Percentiles rank a stretch among this genome's conserved stretches.
Evolutionary conservation across 805 yeast genomes (phyloP).

Genomic region (Teunomyces tritomae): DNA sequence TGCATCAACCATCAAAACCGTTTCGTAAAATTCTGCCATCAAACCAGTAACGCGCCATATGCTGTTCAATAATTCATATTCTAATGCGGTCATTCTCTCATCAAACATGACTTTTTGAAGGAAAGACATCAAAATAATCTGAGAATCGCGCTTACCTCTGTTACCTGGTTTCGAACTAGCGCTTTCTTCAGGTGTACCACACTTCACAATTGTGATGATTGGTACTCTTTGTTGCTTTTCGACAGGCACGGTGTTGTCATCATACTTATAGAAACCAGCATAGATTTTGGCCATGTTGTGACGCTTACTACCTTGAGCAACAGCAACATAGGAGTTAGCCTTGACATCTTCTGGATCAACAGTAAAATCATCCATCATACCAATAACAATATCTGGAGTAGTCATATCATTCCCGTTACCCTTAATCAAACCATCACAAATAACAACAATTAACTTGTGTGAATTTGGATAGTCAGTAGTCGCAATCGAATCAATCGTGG

Average conservation of each 20-base stretch:
- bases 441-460: conserved; percentile 78
- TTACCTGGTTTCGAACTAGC: conserved; percentile 74
- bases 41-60: conserved; percentile 85
- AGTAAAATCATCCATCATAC: conserved; percentile 75
- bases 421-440: conserved; percentile 92
- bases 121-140: conserved; percentile 85
- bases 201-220: conserved; percentile 71
- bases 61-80: conserved; percentile 68
- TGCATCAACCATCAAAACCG: conserved; percentile 90
- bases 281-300: conserved; percentile 98
- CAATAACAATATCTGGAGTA: conserved; percentile 87
- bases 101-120: conserved; percentile 84
- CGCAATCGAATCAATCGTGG: conserved; percentile 89
- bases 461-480: conserved; percentile 95
- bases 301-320: conserved; percentile 89
- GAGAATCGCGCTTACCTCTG: conserved; percentile 96
- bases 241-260: conserved; percentile 67
- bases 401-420: conserved; percentile 88
- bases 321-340: conserved; percentile 89
- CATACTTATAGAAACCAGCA: conserved; percentile 89
- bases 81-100: conserved; percentile 91
- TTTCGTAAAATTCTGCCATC: conserved; percentile 79
- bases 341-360: conserved; percentile 71
- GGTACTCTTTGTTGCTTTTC: conserved; percentile 89
- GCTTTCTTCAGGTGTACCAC: conserved; percentile 83